Base-by-base conservation (phyloP, 257 asterid genomes). In the Parsonsia alboflavescens region DNA sequence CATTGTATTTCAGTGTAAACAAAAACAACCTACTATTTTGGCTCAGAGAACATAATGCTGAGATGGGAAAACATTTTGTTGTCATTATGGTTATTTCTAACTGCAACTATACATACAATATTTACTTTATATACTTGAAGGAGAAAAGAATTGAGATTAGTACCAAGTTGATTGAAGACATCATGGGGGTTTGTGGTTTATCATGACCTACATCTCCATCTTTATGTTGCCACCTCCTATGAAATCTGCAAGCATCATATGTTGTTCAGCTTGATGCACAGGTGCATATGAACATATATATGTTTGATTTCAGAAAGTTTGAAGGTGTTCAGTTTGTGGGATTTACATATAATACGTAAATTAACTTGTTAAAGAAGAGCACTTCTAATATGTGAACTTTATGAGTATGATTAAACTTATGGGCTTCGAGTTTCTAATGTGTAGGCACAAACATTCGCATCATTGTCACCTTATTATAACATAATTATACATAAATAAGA, bases 121-220 rank as follows among this genome's bases (percentile, higher is more conserved):
- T 84, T 71, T 81, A 78, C 78, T 39, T 39, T 76, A 62, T 71
- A 70, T 80, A 81, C 76, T 80, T 64, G 52, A 68, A 74, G 62
- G 70, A 49, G 67, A 48, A 54, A 78, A 70, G 57, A 69, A 79
- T 67, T 57, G n/a, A 65, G 58, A 75, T 80, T 76, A 52, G 80
- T 53, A 70, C 64, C 75, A 67, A 72, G 46, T 56, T 68, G 46
- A 80, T 77, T 58, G 70, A 80, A 77, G 71, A 80, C 73, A 54
- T 77, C 77, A 69, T 70, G 64, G 49, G 44, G 22, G 77, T 73
- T 72, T 56, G 76, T 52, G 62, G 53, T 72, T 54, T 26, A 59
- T 64, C 49, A 33, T 57, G 77, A 68, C 59, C 89, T 87, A 89
- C 94, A 84, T 91, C 87, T 87, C 96, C 85, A 85, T 78, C 91